phyloP scores from a whole-genome alignment of 1,139 yeast species.

The Hyphopichia khmerensis region DNA sequence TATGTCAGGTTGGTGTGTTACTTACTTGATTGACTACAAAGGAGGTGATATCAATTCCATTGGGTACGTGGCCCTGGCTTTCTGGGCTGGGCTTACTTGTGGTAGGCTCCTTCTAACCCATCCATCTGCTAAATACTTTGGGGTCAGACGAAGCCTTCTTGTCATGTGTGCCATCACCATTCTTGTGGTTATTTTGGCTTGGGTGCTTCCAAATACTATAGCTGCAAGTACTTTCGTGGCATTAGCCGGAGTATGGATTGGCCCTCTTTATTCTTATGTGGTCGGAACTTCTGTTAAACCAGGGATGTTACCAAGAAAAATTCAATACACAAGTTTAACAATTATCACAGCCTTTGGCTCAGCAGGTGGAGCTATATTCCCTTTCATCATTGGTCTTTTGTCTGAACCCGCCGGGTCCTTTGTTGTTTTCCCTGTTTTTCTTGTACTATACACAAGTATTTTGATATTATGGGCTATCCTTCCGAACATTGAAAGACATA shows the following conservation, averaged over 20 bases:
- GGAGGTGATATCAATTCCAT: constrained; percentile 36
- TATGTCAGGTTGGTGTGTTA: constrained; percentile 61
- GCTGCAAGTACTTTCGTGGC: constrained; percentile 39
- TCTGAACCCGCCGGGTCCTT: constrained; percentile 43
- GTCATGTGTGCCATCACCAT: constrained; percentile 26
- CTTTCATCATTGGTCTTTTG: constrained; percentile 48
- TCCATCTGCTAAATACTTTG: constrained; percentile 26
- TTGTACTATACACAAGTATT: constrained; percentile 30
- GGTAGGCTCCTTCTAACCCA: constrained; percentile 47
- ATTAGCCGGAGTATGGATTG: constrained; percentile 39
- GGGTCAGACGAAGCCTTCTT: constrained; percentile 40
- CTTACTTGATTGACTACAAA: constrained; percentile 51
- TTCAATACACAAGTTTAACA: constrained; percentile 44
- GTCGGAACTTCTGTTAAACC: constrained; percentile 35
- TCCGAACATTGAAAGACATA: constrained; percentile 21
- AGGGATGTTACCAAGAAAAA: constrained; percentile 42
- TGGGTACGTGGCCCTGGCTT: constrained; percentile 61
- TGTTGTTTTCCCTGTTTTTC: constrained; percentile 45
- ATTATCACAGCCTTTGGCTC: constrained; percentile 52
- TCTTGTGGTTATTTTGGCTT: constrained; percentile 28
- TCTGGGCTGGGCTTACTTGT: constrained; percentile 59
- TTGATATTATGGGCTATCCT: constrained; percentile 34
- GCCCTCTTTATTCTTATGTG: constrained; percentile 52
- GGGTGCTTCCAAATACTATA: constrained; percentile 34
- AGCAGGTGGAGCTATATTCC: constrained; percentile 51